Conservation (phyloP, 805 yeast species). For the Barnettozyma sucrosica region DNA sequence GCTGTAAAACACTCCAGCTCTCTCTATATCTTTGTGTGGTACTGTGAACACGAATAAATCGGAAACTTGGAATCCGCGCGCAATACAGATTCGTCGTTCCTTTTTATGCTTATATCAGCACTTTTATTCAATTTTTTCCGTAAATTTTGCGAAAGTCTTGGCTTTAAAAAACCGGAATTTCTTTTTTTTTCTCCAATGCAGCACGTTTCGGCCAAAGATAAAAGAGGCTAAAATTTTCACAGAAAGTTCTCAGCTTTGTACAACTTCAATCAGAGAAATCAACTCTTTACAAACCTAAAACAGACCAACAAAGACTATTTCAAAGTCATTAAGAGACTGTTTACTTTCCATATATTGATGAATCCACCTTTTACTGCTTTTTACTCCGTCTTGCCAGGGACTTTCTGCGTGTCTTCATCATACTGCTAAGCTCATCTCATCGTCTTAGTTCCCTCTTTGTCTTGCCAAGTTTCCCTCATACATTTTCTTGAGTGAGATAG, state of each 20-base stretch:
- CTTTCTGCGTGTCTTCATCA: constrained; percentile 3
- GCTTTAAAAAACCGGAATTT: background rate
- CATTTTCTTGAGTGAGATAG: background rate
- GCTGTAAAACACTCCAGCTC: too few relatives aligned
- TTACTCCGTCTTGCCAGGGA: constrained; percentile 4
- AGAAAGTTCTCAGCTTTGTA: background rate
- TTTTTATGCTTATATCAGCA: background rate
- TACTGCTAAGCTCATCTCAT: constrained; percentile 3
- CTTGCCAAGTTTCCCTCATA: background rate
- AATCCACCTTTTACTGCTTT: background rate
- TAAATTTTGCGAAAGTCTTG: background rate
- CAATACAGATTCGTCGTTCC: too few relatives aligned
- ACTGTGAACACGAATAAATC: too few relatives aligned
- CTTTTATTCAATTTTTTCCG: background rate
- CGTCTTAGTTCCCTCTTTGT: background rate
- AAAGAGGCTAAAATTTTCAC: background rate
- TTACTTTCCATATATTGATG: constrained; percentile 4
- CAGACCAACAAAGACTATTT: background rate
- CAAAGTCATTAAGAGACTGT: background rate
- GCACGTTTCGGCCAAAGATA: background rate
- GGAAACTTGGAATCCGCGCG: too few relatives aligned
- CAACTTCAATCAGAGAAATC: background rate
- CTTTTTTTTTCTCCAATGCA: background rate
- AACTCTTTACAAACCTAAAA: background rate
- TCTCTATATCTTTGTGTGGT: too few relatives aligned